Percentiles rank a stretch among this genome's conserved stretches.
Conservation (phyloP, 2,329 filamentous ascomycete genomes). For the Capronia epimyces region DNA sequence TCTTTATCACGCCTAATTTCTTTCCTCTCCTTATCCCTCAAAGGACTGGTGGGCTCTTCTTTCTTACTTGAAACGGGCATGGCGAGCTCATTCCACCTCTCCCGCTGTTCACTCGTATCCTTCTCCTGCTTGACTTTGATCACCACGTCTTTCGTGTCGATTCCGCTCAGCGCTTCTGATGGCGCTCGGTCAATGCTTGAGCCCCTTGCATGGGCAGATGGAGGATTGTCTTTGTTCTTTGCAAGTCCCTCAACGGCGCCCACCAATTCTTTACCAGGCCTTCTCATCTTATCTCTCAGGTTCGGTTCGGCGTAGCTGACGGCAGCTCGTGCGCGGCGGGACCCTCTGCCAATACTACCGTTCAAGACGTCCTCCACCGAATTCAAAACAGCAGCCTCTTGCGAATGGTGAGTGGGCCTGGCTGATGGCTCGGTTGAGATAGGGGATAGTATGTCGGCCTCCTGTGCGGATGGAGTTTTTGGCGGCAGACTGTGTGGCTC, state of each 20-base stretch:
- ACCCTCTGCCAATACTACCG: slow-evolving; percentile 54
- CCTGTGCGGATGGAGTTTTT: slow-evolving; percentile 25
- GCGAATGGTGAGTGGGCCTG: slow-evolving; percentile 9
- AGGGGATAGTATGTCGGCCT: slow-evolving; percentile 23
- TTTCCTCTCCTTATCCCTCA: slow-evolving; percentile 31
- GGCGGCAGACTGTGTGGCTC: slow-evolving; percentile 15
- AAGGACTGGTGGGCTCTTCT: slow-evolving; percentile 24
- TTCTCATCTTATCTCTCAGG: slow-evolving; percentile 74
- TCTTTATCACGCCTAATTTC: slow-evolving; percentile 26
- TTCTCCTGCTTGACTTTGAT: slow-evolving; percentile 22
- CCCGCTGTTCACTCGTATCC: neutral
- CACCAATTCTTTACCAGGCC: slow-evolving; percentile 68
- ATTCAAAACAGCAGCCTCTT: slow-evolving; percentile 25
- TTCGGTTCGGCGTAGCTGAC: slow-evolving; percentile 81
- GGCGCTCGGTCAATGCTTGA: slow-evolving; percentile 20
- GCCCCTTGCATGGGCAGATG: slow-evolving; percentile 1
- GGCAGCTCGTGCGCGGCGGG: slow-evolving; percentile 60
- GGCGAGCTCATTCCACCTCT: slow-evolving; percentile 16
- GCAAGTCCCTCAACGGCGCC: slow-evolving; percentile 63
- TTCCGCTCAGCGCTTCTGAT: slow-evolving; percentile 18
- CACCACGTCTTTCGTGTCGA: slow-evolving; percentile 7
- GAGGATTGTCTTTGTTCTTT: slow-evolving; percentile 39
- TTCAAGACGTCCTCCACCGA: slow-evolving; percentile 31
- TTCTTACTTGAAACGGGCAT: slow-evolving; percentile 10
- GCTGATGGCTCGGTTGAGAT: slow-evolving; percentile 26